Evolutionary conservation across 108 stramenopile genomes (phyloP), one percentile per base, ranked within the genome.

Genomic region (Mediolabrus comicus): DNA sequence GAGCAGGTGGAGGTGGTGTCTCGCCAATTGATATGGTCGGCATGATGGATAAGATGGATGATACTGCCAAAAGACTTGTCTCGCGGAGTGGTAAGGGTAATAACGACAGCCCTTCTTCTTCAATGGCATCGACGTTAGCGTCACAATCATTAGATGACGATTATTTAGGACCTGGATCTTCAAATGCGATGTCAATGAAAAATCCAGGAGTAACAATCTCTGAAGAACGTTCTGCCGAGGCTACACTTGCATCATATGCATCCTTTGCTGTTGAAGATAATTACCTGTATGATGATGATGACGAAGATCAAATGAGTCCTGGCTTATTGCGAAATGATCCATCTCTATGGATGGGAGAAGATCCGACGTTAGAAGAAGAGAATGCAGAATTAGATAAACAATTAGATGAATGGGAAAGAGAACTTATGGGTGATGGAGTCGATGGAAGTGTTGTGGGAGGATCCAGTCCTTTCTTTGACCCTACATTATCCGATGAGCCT

Each of bases 241-340:
- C 87, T 22, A 87, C 84, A 11, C 74, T 92, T 31, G 49, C 75
- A 3, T 62, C 86, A 19, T 92, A 87, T 63, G 81, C 63, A 24
- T 55, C 62, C 31, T 86, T 75, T 74, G 65, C 73, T 6, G 86
- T 88, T 0, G 41, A 69, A 2, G 91, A 92, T 59, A 92, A 92
- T 65, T 92, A 85, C 83, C 43, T 92, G 14, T 77, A 87, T 62
- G 84, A 88, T 52, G 82, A 86, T 25, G 73, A 88, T 19, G 59
- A 75, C 30, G 65, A 61, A 26, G 63, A 43, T 41, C n/a, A 62
- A 38, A 17, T 35, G 60, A 61, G 24, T n/a, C 38, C 30, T 43
- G 60, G 62, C 7, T 56, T 52, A 25, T 32, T 67, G 17, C 51
- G 58, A 2, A 77, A 77, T 53, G 68, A 77, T 34, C 60, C 39